A percentile compares a stretch with the other conserved stretches of the same genome.
Conservation (phyloP, 192 early-diverging fungal genomes). For the Coemansia sp. region DNA sequence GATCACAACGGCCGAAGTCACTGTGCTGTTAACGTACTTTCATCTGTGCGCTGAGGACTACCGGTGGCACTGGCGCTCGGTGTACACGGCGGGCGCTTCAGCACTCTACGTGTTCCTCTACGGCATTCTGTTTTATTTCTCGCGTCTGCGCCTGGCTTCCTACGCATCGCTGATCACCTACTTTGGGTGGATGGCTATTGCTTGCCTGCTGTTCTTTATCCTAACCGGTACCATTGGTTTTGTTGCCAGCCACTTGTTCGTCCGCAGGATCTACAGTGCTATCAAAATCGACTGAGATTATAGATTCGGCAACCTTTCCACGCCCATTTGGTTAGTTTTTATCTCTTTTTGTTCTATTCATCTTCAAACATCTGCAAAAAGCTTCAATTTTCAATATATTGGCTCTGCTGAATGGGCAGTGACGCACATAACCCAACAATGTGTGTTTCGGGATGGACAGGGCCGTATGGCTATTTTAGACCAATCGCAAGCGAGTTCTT, state of each 20-base stretch:
- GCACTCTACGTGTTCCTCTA: slow-evolving; percentile 89
- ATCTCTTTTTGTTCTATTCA: background rate
- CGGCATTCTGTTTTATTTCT: slow-evolving; percentile 81
- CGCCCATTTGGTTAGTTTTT: background rate
- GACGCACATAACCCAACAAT: too few species aligned
- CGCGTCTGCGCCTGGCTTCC: slow-evolving; percentile 74
- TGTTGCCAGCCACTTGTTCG: slow-evolving; percentile 73
- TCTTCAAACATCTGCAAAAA: background rate
- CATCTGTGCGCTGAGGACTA: slow-evolving; percentile 85
- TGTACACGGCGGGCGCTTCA: slow-evolving; percentile 81
- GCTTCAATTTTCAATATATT: too few species aligned
- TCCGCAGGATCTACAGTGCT: slow-evolving; percentile 77
- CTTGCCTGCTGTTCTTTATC: slow-evolving; percentile 73
- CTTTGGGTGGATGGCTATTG: slow-evolving; percentile 85
- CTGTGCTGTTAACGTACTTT: slow-evolving; percentile 87
- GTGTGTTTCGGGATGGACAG: too few species aligned
- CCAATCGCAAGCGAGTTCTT: background rate
- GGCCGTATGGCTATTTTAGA: background rate
- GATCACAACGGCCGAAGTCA: slow-evolving; percentile 80
- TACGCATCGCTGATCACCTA: slow-evolving; percentile 78
- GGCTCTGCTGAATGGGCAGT: too few species aligned
- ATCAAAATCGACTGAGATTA: slow-evolving; percentile 75
- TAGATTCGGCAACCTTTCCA: background rate
- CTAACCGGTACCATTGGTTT: slow-evolving; percentile 81
- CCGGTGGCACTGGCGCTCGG: slow-evolving; percentile 87